Conservation (phyloP, 768 basidiomycete genomes). For the Gloeopeniophorella convolvens region DNA sequence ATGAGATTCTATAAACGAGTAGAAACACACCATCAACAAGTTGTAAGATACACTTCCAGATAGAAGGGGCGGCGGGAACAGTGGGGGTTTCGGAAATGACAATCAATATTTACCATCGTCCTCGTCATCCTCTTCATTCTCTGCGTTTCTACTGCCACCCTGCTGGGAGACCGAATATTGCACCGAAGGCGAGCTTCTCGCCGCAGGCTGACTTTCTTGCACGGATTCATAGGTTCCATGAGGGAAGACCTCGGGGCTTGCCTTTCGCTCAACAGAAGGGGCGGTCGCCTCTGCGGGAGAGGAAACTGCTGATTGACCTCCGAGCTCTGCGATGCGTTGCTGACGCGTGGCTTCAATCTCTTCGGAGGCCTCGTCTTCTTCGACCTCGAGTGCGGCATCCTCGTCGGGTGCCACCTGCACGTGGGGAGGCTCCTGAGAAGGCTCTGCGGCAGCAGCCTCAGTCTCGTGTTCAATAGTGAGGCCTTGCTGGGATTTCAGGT, state of each 20-base stretch:
- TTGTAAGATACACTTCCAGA: conserved; percentile 17
- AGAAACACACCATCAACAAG: conserved; percentile 19
- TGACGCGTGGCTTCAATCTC: conserved; percentile 50
- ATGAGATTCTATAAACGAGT: conserved; percentile 18
- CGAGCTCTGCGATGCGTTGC: conserved; percentile 53
- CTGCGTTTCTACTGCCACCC: conserved; percentile 18
- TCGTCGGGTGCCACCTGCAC: neutral
- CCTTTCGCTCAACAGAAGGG: neutral
- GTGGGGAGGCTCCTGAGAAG: neutral
- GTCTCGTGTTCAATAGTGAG: neutral
- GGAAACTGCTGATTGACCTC: conserved; percentile 24
- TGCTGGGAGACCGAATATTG: conserved; percentile 6
- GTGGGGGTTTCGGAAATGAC: conserved; percentile 14
- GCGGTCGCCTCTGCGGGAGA: conserved; percentile 20
- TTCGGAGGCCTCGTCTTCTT: conserved; percentile 24
- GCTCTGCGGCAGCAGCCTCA: neutral
- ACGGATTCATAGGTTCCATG: conserved; percentile 3
- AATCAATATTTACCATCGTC: conserved; percentile 41
- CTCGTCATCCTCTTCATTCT: conserved; percentile 20
- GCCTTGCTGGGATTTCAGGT: neutral
- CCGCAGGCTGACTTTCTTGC: conserved; percentile 22
- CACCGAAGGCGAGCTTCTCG: neutral
- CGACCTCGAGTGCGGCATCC: neutral
- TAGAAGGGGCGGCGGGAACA: conserved; percentile 22
- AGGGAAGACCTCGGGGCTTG: neutral